Conservation (phyloP, 306 rosid species). For the Myrica gale region DNA sequence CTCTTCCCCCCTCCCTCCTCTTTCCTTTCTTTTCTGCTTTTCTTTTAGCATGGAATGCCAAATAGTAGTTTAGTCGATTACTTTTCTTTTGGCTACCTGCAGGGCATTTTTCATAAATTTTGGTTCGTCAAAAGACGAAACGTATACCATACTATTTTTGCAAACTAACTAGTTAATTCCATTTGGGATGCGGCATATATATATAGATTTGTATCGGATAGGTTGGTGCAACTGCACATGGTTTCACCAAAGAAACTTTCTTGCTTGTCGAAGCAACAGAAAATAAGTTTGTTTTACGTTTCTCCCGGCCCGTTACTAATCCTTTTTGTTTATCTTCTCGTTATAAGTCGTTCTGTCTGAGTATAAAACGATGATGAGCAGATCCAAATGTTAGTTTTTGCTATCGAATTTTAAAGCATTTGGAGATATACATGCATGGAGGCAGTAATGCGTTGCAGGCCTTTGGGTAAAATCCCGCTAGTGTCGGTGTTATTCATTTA, state of each 20-base stretch:
- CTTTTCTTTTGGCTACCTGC: background rate
- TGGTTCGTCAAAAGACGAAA: background rate
- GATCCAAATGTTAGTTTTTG: background rate
- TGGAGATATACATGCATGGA: background rate
- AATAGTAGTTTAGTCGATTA: background rate
- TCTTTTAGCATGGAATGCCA: background rate
- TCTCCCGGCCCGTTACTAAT: background rate
- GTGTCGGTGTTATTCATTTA: too few relatives aligned
- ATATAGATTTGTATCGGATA: background rate
- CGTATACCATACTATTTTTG: background rate
- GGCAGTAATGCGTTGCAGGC: background rate
- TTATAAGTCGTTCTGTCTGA: background rate
- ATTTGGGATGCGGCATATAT: background rate
- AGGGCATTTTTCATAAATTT: background rate
- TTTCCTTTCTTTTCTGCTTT: background rate
- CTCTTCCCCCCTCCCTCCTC: background rate
- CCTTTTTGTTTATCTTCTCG: background rate
- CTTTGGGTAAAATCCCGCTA: background rate
- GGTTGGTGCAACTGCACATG: slow-evolving; percentile 1
- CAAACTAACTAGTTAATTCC: background rate
- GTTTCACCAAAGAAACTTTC: background rate
- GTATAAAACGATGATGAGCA: background rate
- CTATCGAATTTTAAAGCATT: background rate
- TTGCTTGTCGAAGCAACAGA: slow-evolving; percentile 10
- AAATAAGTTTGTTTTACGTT: slow-evolving; percentile 19